Evolutionary conservation across 345 rosid species (phyloP), one percentile per base, ranked within the genome.

Genomic region (Carallia pectinifolia): DNA sequence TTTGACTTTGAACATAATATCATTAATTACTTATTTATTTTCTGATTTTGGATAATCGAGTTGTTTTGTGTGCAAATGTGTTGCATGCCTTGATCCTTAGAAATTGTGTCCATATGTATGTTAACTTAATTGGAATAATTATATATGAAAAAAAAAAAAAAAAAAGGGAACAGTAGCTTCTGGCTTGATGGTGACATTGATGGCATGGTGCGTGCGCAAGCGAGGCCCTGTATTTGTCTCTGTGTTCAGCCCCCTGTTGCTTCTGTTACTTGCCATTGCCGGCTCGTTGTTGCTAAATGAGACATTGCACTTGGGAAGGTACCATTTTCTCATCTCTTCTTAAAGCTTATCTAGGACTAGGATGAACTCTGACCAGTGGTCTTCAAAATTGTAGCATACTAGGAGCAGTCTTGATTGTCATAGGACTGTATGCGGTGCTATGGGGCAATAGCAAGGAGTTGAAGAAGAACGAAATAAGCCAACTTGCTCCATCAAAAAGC

Each of bases 221-320:
- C 74, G 77, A 74, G 88, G 92, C 3, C 82, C 92, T 4, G 63
- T 88, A 2, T 84, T 71, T 63, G 83, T 77, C 16, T 74, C 89
- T 0, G 64, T 62, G 27, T 88, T 85, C 63, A 81, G 67, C 23
- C 92, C 89, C 62, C 47, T 82, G 10, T 27, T 65, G 30, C 81
- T 85, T 37, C 77, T 88, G n/a, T 53, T 84, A 34, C 81, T 84
- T 2, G 84, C 88, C 10, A 36, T 88, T 62, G 64, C 69, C 29
- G 87, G 82, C 5, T 74, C 84, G 17, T 66, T 88, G 64, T 3
- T 84, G 19, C 66, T 88, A 18, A 48, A 76, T 34, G 88, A 81
- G 66, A 77, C 74, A 52, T 75, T 88, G 55, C 70, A 82, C 44
- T 1, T 79, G 13, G 89, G 87, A 68, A 79, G 13, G 50, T 48